phyloP scores from a whole-genome alignment of 2,329 filamentous ascomycete species.

The Karstenula rhodostoma region DNA sequence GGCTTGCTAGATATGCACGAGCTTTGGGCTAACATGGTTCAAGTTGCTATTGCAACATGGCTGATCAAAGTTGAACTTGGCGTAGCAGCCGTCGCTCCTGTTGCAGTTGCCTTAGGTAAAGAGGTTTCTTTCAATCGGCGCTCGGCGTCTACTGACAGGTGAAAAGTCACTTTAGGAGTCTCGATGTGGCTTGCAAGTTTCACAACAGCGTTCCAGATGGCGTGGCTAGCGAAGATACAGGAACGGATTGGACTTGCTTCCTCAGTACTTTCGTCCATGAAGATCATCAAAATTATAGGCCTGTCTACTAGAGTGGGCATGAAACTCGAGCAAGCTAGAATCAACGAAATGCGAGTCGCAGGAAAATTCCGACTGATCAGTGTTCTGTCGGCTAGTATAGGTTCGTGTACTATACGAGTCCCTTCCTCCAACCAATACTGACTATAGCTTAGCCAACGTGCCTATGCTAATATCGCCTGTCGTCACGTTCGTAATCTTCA shows the following conservation, averaged over 20 bases:
- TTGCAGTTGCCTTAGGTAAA: slow-evolving; percentile 50
- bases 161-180: slow-evolving; percentile 35
- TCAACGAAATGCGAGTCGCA: slow-evolving; percentile 50
- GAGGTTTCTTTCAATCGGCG: no score
- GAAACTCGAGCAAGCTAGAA: slow-evolving; percentile 22
- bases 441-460: slow-evolving; percentile 2
- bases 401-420: no score
- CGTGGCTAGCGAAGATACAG: slow-evolving; percentile 62
- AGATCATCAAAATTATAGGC: slow-evolving; percentile 61
- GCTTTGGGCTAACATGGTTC: slow-evolving; percentile 54
- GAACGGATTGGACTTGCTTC: slow-evolving; percentile 55
- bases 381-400: neutral
- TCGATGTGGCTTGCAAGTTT: slow-evolving; percentile 47
- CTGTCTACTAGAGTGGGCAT: slow-evolving; percentile 50
- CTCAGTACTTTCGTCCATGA: slow-evolving; percentile 59
- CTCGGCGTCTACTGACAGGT: no score
- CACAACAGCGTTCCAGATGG: slow-evolving; percentile 47
- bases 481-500: slow-evolving; percentile 20
- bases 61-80: slow-evolving; percentile 54
- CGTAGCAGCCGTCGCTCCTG: slow-evolving; percentile 55
- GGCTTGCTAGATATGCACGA: slow-evolving; percentile 42
- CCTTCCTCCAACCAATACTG: no score
- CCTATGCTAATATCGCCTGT: slow-evolving; percentile 17
- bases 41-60: slow-evolving; percentile 57
- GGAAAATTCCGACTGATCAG: slow-evolving; percentile 29